A percentile compares a stretch with the other conserved stretches of the same genome.
Conservation (phyloP, 129 eudicot genomes). For the Smallanthus sonchifolius region DNA sequence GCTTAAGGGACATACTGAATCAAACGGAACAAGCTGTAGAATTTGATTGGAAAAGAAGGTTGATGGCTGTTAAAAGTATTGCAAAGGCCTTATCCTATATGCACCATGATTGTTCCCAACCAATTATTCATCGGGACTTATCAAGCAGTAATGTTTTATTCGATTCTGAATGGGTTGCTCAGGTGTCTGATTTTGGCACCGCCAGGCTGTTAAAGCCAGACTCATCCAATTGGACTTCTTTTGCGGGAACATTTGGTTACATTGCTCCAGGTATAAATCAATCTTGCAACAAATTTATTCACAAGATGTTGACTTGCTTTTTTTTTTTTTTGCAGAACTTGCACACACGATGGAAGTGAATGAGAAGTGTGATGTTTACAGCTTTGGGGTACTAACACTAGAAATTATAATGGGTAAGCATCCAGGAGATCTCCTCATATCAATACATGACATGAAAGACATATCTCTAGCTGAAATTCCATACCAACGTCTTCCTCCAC, state of each 20-base stretch:
- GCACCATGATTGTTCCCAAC: conserved; percentile 6
- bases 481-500: too few relatives aligned
- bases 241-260: background rate
- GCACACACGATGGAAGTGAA: background rate
- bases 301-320: background rate
- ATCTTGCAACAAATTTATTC: background rate
- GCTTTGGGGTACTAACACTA: too few relatives aligned
- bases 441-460: too few relatives aligned
- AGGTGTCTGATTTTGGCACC: background rate
- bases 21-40: too few relatives aligned
- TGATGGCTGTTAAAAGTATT: background rate
- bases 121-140: background rate
- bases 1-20: too few relatives aligned
- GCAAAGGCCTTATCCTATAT: background rate
- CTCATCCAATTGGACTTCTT: background rate
- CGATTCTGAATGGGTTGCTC: background rate
- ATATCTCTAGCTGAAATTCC: too few relatives aligned
- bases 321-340: background rate
- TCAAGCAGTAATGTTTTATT: background rate
- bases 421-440: too few relatives aligned
- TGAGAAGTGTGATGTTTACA: background rate
- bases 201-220: background rate
- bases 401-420: too few relatives aligned
- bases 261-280: background rate
- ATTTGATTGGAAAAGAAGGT: background rate